Percentiles rank a stretch among this genome's conserved stretches.
phyloP scores from a whole-genome alignment of 1,284 basidiomycete genomes.

The Fistulina hepatica region DNA sequence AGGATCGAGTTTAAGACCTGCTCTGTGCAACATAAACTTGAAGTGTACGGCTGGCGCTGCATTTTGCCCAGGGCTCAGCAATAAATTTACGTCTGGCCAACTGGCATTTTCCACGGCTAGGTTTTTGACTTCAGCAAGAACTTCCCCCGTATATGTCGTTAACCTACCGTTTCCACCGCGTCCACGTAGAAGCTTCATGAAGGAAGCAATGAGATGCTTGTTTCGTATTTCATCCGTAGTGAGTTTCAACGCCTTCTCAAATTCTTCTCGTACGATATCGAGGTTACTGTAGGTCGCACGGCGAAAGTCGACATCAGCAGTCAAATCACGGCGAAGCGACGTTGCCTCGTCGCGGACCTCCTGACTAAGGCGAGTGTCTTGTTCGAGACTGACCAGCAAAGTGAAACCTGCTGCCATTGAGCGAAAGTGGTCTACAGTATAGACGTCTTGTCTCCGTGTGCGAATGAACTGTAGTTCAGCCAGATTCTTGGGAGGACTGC shows the following conservation, averaged over 20 bases:
- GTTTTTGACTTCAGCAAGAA: constrained; percentile 39
- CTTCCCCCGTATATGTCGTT: constrained; percentile 46
- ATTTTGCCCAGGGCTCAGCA: constrained; percentile 72
- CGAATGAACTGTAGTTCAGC: constrained; percentile 56
- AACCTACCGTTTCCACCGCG: no score
- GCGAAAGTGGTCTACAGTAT: constrained; percentile 51
- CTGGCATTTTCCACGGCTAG: constrained; percentile 43
- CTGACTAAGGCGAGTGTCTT: constrained; percentile 40
- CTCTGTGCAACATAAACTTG: constrained; percentile 59
- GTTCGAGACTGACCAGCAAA: constrained; percentile 56
- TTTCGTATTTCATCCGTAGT: no score
- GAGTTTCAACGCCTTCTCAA: constrained; percentile 53
- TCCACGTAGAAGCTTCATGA: no score
- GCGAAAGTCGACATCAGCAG: constrained; percentile 50
- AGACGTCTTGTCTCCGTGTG: constrained; percentile 56
- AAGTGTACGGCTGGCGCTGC: constrained; percentile 69
- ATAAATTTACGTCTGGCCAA: constrained; percentile 49
- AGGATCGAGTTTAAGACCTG: constrained; percentile 51
- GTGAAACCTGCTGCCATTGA: constrained; percentile 52
- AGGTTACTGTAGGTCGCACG: constrained; percentile 64
- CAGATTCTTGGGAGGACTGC: constrained; percentile 38
- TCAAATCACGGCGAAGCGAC: constrained; percentile 45
- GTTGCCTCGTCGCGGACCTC: constrained; percentile 36
- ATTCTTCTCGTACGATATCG: constrained; percentile 53
- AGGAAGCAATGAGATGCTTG: no score